phyloP scores from a whole-genome alignment of 495 filamentous ascomycete genomes.

The Hypoxylon perforatum region DNA sequence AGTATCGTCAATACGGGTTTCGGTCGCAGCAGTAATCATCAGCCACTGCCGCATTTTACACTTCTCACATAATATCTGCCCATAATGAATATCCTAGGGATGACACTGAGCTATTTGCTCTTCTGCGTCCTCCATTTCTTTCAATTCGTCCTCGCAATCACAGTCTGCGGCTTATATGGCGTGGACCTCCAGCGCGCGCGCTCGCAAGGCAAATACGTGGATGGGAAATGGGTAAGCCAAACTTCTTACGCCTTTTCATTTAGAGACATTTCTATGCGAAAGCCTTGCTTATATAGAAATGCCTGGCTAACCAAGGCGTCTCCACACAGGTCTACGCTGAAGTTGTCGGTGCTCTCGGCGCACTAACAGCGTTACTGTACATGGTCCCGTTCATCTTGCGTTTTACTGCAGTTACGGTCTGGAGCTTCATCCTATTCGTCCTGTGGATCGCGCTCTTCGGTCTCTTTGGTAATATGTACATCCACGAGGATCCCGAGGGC shows the following conservation, averaged over 20 bases:
- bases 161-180: conserved; percentile 83
- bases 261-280: not conserved
- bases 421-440: conserved; percentile 77
- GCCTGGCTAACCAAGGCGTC: conserved; percentile 7
- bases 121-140: conserved; percentile 70
- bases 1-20: not conserved
- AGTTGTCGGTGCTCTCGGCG: conserved; percentile 69
- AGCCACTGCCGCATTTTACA: not conserved
- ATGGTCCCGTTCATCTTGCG: conserved; percentile 70
- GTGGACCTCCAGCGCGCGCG: conserved; percentile 70
- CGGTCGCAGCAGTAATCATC: not conserved
- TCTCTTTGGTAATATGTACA: conserved; percentile 80
- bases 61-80: not conserved
- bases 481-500: conserved; percentile 70
- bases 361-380: conserved; percentile 70
- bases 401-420: conserved; percentile 65
- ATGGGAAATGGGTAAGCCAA: conserved; percentile 73
- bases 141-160: conserved; percentile 78
- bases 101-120: conserved; percentile 53
- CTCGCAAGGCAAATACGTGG: conserved; percentile 58
- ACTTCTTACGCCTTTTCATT: not conserved
- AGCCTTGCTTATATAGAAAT: not conserved
- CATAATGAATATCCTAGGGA: conserved; percentile 50
- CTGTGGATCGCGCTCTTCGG: conserved; percentile 86
- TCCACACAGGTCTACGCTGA: conserved; percentile 71